Evolutionary conservation across 2,329 filamentous ascomycete genomes (phyloP), one percentile per base, ranked within the genome.

Genomic region (Xylariaceae sp.): DNA sequence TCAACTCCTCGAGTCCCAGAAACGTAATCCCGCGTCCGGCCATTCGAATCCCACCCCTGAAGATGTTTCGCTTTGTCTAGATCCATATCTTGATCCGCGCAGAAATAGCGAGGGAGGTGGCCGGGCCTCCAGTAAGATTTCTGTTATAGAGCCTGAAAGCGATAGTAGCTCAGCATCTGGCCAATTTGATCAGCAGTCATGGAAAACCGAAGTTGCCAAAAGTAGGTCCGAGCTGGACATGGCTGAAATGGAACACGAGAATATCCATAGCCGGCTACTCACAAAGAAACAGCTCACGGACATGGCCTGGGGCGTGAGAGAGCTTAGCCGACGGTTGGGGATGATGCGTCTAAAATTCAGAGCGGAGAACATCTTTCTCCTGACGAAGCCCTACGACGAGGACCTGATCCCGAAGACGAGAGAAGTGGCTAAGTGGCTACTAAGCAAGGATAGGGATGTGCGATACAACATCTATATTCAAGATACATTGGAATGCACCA

Each of bases 201-300:
- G 81, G 81, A 76, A 74, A 43, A 70, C 70, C 6, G 70, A 74
- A 53, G 76, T 82, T 64, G 70, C 70, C 47, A 76, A 72, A 59
- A 69, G 68, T 63, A 68, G 68, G 52, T 73, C 74, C 1, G 72
- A 74, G 51, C 57, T 72, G 40, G 73, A 78, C 55, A 66, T 75
- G 8, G 59, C 65, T 26, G 60, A 66, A 31, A 53, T 64, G 30
- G 64, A 67, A 34, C 54, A 64, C 27, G 62, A 70, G 34, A 63
- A 57, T 5, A 63, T 79, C 42, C 79, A 81, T 65, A 84, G 80
- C 56, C 81, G 92, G n/a, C 81, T 96, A 48, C 78, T 97, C 62
- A 96, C 91, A 1, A 97, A 97, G 75, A 91, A 89, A 70, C 90
- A 99, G 71, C 78, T 99, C 42, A 91, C 88, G 11, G 94, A 97